Evolutionary conservation across 2,329 filamentous ascomycete species (phyloP).

Genomic region (Hortaea sp.): DNA sequence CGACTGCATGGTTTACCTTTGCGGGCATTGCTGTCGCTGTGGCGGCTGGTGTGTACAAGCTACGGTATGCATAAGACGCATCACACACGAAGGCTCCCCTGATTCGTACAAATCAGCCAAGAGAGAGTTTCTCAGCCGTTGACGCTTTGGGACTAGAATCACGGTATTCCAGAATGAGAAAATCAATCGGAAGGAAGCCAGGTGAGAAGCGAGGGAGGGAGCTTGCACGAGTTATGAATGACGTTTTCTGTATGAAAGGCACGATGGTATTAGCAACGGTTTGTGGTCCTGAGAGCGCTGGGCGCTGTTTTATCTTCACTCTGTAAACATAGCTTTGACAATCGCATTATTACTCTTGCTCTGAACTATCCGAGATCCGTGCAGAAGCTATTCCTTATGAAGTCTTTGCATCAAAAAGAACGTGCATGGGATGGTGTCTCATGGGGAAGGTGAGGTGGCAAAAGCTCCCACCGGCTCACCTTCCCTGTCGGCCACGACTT

Average conservation of each 20-base stretch:
- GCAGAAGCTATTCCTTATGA: too few relatives aligned
- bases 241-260: background rate
- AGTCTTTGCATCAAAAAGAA: too few relatives aligned
- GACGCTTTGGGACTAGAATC: background rate
- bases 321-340: too few relatives aligned
- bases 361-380: too few relatives aligned
- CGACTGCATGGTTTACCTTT: slow-evolving; percentile 2
- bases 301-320: background rate
- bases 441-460: too few relatives aligned
- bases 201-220: background rate
- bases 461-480: too few relatives aligned
- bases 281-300: background rate
- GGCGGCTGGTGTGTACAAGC: slow-evolving; percentile 5
- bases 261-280: background rate
- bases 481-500: too few relatives aligned
- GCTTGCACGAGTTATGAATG: background rate
- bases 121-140: background rate
- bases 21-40: slow-evolving; percentile 4
- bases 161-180: background rate
- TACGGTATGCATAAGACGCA: slow-evolving; percentile 2
- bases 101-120: background rate
- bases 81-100: background rate
- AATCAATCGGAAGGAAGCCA: background rate
- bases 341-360: too few relatives aligned
- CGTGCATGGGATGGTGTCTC: too few relatives aligned